These are phyloP conservation scores for Xylaria polymorpha DNA, from an alignment of 2,329 filamentous ascomycete genomes.

Conservation along the genomic window DNA sequence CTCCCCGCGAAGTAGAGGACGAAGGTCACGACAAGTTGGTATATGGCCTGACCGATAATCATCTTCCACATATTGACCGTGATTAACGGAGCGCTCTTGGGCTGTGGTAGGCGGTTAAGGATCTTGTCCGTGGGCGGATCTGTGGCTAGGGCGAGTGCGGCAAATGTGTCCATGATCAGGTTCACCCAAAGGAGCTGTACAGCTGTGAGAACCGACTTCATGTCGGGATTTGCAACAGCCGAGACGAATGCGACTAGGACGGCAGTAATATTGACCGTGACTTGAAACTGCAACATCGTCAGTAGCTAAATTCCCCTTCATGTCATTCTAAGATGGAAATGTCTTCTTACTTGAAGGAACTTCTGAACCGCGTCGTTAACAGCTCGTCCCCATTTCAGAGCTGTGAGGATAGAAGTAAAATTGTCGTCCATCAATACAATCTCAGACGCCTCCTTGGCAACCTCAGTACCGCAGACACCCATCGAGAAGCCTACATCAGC, in stretches of 20 bases:
- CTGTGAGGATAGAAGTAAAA: slow-evolving; percentile 73
- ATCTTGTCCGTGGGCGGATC: slow-evolving; percentile 69
- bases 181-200: slow-evolving; percentile 77
- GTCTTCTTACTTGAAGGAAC: slow-evolving; percentile 66
- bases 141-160: slow-evolving; percentile 72
- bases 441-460: slow-evolving; percentile 75
- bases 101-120: slow-evolving; percentile 64
- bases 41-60: slow-evolving; percentile 71
- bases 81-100: slow-evolving; percentile 78
- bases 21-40: slow-evolving; percentile 69
- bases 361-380: slow-evolving; percentile 77
- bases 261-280: slow-evolving; percentile 77
- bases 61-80: slow-evolving; percentile 77
- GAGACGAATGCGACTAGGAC: slow-evolving; percentile 74
- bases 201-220: slow-evolving; percentile 71
- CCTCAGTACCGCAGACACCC: slow-evolving; percentile 74
- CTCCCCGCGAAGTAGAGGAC: slow-evolving; percentile 70
- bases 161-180: slow-evolving; percentile 76
- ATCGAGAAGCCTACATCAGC: slow-evolving; percentile 76
- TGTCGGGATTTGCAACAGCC: slow-evolving; percentile 66
- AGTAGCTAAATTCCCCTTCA: slow-evolving; percentile 7
- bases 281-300: slow-evolving; percentile 62
- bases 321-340: background rate
- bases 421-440: slow-evolving; percentile 76
- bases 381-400: slow-evolving; percentile 74